Evolutionary conservation across 441 rosid species (phyloP).

Genomic region (Adansonia gregorii): DNA sequence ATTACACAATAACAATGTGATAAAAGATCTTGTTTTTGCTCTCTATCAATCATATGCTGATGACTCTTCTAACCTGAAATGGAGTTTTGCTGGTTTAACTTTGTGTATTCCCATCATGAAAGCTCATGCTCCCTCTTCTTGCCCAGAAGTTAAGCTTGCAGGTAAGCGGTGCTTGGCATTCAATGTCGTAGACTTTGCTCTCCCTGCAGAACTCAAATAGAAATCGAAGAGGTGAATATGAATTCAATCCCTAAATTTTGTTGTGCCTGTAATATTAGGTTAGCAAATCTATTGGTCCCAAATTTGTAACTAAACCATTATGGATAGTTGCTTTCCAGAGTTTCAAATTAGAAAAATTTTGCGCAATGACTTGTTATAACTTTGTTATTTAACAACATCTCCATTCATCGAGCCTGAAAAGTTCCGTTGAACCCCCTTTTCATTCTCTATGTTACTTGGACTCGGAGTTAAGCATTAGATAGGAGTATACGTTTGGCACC

Average conservation of each 20-base stretch:
- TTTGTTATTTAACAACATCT: neutral
- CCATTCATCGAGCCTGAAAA: neutral
- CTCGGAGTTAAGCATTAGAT: too few relatives aligned
- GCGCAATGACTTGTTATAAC: neutral
- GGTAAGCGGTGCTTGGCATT: neutral
- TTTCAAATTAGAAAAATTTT: neutral
- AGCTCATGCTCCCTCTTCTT: neutral
- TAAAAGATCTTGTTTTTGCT: neutral
- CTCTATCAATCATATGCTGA: neutral
- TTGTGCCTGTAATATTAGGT: neutral
- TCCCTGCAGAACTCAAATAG: neutral
- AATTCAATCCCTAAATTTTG: neutral
- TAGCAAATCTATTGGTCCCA: neutral
- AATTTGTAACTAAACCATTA: neutral
- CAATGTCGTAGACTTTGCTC: neutral
- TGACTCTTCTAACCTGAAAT: neutral
- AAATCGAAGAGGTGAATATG: slow-evolving; percentile 9
- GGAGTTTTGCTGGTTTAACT: neutral
- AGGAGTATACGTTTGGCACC: too few relatives aligned
- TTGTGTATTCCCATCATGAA: neutral
- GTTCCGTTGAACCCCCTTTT: neutral
- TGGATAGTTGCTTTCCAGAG: neutral
- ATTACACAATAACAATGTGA: neutral
- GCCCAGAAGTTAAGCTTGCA: neutral
- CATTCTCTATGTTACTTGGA: too few relatives aligned